Evolutionary conservation across 352 stramenopile species (phyloP), one percentile per base, ranked within the genome.

Genomic region (Globisporangium yorkense): DNA sequence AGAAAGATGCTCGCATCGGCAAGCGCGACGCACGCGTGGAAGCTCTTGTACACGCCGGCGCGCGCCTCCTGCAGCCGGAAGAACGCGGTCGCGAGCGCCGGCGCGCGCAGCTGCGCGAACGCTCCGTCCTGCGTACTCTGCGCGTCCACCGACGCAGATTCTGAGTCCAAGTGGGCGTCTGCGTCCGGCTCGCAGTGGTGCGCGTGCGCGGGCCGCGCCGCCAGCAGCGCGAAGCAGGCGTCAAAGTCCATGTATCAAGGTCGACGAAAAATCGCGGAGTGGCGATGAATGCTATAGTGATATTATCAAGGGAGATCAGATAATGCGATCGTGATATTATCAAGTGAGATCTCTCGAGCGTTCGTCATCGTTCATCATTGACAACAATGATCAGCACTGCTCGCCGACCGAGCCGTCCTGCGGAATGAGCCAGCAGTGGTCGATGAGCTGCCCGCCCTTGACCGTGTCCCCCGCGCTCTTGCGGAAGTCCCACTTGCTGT

Each of bases 401-500:
- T 63, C 68, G 8, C 74, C 76, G 2, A 67, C 67, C n/a, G 75
- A 88, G 20, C 77, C 77, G 48, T 88, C 77, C 24, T 77, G 57
- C 12, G 77, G 79, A 48, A 89, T 86, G 54, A 86, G 68, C 80
- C 80, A 89, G 70, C 80, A 89, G 49, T 89, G 80, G 27, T 62
- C 74, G 33, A 81, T 39, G 27, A 62, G 60, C 20, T 77, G 60
- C 9, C 77, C 80, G 29, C 78, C 78, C 37, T 78, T 73, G 20
- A 84, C 64, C 2, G 80, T 87, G 20, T 73, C 54, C 6, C 48
- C 31, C 21, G 61, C 63, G 27, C 70, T 64, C 24, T 65, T 59
- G 12, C 72, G 63, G 63, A 90, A 90, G 29, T 71, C 45, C 78
- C 81, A 91, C 10, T 77, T 67, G 58, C 67, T 57, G 62, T 88